Evolutionary conservation across 2,329 filamentous ascomycete genomes (phyloP).

Genomic region (Ilyonectria robusta): DNA sequence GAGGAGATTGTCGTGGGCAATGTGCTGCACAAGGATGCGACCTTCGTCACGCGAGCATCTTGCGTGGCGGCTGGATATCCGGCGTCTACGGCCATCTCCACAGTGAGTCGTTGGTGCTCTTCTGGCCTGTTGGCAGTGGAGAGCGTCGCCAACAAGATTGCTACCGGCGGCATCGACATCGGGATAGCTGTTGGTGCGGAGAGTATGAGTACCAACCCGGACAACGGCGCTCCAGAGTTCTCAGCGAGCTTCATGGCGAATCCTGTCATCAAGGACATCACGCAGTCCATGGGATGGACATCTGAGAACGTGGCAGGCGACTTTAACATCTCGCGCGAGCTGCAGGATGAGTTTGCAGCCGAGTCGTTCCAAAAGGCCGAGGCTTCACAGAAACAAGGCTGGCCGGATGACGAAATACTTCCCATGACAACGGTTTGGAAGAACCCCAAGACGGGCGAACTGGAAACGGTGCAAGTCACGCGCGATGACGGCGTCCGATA

Average conservation of each 20-base stretch:
- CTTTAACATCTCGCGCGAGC: conserved; percentile 77
- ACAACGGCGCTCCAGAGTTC: conserved; percentile 1
- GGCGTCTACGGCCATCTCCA: conserved; percentile 76
- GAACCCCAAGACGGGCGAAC: conserved; percentile 10
- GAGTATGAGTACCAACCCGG: conserved; percentile 66
- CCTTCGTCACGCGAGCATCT: conserved; percentile 66
- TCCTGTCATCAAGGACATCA: conserved; percentile 50
- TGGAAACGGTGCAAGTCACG: conserved; percentile 63
- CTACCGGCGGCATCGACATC: conserved; percentile 75
- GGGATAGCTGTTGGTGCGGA: conserved; percentile 81
- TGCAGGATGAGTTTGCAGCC: conserved; percentile 77
- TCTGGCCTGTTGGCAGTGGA: conserved; percentile 82
- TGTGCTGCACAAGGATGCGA: conserved; percentile 76
- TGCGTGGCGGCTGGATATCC: conserved; percentile 76
- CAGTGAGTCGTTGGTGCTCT: conserved; percentile 82
- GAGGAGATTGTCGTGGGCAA: conserved; percentile 82
- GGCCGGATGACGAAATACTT: conserved; percentile 81
- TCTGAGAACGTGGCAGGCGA: conserved; percentile 82
- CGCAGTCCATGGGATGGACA: conserved; percentile 84
- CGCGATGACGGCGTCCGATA: conserved; percentile 80
- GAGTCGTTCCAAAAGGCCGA: conserved; percentile 79
- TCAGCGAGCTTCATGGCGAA: background rate
- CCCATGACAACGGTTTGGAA: conserved; percentile 7
- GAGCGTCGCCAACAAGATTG: conserved; percentile 81
- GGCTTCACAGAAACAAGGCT: conserved; percentile 79